phyloP scores from a whole-genome alignment of 225 moss, liverwort and hornwort genomes.

The Lunularia cruciata region DNA sequence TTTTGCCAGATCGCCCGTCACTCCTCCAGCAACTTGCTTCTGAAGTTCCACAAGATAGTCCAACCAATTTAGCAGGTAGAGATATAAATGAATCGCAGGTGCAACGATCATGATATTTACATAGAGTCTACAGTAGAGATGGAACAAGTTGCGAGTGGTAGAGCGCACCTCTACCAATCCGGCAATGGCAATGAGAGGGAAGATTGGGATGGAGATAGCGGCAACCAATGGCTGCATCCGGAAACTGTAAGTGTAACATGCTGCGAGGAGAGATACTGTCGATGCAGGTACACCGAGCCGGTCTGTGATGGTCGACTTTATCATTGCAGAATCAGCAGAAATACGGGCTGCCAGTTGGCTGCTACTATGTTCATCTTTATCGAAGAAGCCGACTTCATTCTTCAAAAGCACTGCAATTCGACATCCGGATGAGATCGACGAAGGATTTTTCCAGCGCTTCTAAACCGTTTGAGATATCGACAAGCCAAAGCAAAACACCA shows the following conservation, averaged over 20 bases:
- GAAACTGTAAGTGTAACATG: background rate
- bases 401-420: slow-evolving; percentile 27
- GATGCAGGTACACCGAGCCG: slow-evolving; percentile 24
- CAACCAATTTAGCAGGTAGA: no score
- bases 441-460: no score
- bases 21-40: slow-evolving; percentile 31
- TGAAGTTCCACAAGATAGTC: slow-evolving; percentile 20
- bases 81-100: no score
- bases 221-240: slow-evolving; percentile 11
- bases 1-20: slow-evolving; percentile 33
- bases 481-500: no score
- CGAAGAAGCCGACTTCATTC: slow-evolving; percentile 45
- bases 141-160: no score
- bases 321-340: slow-evolving; percentile 25
- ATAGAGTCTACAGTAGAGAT: no score
- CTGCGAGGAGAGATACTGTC: background rate
- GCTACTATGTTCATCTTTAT: slow-evolving; percentile 34
- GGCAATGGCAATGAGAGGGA: background rate
- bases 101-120: no score
- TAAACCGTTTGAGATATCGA: no score
- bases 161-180: background rate
- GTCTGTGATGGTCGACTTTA: slow-evolving; percentile 34
- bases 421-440: background rate
- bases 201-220: background rate
- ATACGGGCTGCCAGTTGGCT: slow-evolving; percentile 35